Conservation (phyloP, 768 basidiomycete species). For the Zangia roseola region DNA sequence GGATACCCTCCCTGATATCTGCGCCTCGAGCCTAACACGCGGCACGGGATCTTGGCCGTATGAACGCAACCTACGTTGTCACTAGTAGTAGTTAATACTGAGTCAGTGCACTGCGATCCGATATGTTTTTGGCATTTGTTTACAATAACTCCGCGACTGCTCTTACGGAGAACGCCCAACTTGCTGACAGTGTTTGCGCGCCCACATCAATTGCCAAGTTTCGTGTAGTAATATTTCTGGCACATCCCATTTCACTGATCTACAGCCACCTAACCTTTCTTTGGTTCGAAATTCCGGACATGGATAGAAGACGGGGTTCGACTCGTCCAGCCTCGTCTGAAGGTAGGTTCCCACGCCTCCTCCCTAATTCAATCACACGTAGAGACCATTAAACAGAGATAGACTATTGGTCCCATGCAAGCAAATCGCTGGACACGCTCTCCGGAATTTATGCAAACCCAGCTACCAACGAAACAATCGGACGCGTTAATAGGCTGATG, state of each 20-base stretch:
- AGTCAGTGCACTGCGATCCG: not conserved
- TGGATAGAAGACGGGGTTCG: conserved; percentile 67
- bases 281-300: conserved; percentile 23
- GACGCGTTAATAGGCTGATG: conserved; percentile 71
- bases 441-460: conserved; percentile 53
- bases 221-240: conserved; percentile 8
- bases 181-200: conserved; percentile 3
- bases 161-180: conserved; percentile 10
- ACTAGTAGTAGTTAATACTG: not conserved
- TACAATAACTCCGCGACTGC: conserved; percentile 26
- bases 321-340: conserved; percentile 72
- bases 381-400: conserved; percentile 49
- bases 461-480: conserved; percentile 55
- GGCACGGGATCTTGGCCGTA: conserved; percentile 4
- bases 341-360: conserved; percentile 48
- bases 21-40: conserved; percentile 20
- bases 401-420: conserved; percentile 73
- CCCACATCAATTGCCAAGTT: not conserved
- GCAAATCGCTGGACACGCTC: conserved; percentile 54
- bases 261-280: not conserved
- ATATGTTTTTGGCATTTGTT: not conserved
- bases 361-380: conserved; percentile 9
- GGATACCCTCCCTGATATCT: not conserved
- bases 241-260: conserved; percentile 1
- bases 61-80: not conserved